phyloP scores from a whole-genome alignment of 768 basidiomycete species.

The Mycena maculata region DNA sequence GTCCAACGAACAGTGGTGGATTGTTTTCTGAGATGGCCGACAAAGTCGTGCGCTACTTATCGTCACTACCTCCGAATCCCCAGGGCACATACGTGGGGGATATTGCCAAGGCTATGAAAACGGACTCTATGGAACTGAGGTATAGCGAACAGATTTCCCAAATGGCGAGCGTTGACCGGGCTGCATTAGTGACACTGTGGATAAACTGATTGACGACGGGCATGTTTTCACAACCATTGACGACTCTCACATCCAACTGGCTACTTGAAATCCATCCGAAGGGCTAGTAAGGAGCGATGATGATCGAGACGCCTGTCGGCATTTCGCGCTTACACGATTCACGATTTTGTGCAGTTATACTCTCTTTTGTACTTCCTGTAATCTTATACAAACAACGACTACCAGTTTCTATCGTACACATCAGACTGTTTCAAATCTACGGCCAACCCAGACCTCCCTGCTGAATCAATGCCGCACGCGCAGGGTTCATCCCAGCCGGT shows the following conservation, averaged over 20 bases:
- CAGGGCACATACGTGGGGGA: conserved; percentile 83
- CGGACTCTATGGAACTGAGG: conserved; percentile 73
- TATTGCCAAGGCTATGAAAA: conserved; percentile 75
- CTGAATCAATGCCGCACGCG: conserved; percentile 75
- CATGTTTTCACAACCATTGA: conserved; percentile 83
- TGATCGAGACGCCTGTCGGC: too few species aligned
- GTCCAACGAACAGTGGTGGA: conserved; percentile 10
- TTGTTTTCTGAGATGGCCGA: conserved; percentile 38
- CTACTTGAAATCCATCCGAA: too few species aligned
- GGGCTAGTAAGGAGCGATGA: too few species aligned
- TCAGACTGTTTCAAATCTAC: conserved; percentile 14
- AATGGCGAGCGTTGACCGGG: not conserved
- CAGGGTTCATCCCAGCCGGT: conserved; percentile 74
- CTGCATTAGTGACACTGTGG: conserved; percentile 72
- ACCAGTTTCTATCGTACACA: conserved; percentile 32
- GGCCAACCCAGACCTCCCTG: conserved; percentile 51
- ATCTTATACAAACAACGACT: conserved; percentile 24
- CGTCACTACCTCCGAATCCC: conserved; percentile 52
- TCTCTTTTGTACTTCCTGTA: conserved; percentile 13
- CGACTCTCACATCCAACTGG: conserved; percentile 80
- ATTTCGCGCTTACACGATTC: too few species aligned
- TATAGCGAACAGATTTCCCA: conserved; percentile 42
- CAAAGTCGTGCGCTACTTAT: conserved; percentile 57
- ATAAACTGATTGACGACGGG: conserved; percentile 83
- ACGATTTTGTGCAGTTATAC: not conserved